Base-by-base conservation (phyloP, 306 rosid species). In the Lathyrus sativus region DNA sequence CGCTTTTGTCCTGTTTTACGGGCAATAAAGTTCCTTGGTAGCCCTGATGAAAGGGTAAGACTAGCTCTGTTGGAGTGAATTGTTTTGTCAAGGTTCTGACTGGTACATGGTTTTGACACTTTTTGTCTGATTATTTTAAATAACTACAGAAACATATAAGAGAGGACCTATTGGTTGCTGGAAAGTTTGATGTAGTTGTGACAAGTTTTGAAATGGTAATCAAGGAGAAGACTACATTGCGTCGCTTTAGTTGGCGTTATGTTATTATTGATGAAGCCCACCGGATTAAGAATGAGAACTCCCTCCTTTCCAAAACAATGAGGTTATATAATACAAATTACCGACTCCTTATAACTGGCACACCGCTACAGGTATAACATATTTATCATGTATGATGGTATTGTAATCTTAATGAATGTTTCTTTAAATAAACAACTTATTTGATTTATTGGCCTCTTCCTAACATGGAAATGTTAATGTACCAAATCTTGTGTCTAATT, bases 141-240 rank as follows among this genome's bases (percentile, higher is more conserved):
- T 74, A 71, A 58, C 26, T 72, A 73, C 86, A 93, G 99, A 88
- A 75, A 43, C 87, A 86, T 65, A 93, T 93, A 64, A 83, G 95
- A 68, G 98, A 93, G 43, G 82, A 93, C 49, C 77, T 93, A 70
- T 75, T 93, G 69, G 92, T 93, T 85, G 97, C 97, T 54, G 97
- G 99, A 70, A 93, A 88, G 73, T 93, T 93, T 76, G 99, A 93
- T 82, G 95, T 93, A 12, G 87, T 95, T 61, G 97, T 93, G 62
- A 93, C 99, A 13, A 93, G 99, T 84, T 93, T 93, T 57, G 99
- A 93, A 88, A 93, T 93, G 99, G 99, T 91, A 62, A 93, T 93
- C 76, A 93, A 90, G 79, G 99, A 93, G 83, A 93, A 93, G 83
- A 2, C 88, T 75, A 65, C 84, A 71, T 78, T 90, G 68, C 95